Evolutionary conservation across 495 filamentous ascomycete genomes (phyloP).

Genomic region (Beverwykella pulmonaria): DNA sequence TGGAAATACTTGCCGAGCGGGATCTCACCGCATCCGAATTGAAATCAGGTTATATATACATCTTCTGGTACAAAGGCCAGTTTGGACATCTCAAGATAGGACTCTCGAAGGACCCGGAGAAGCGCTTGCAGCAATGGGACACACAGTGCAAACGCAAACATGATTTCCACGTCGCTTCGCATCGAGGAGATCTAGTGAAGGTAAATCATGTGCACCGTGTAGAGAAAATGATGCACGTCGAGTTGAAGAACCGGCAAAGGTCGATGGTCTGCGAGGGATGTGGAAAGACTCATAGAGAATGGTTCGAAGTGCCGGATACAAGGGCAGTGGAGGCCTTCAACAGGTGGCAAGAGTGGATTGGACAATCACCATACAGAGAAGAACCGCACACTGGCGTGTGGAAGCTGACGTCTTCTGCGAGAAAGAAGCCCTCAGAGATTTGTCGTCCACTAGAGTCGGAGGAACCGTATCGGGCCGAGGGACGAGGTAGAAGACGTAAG

Average conservation of each 20-base stretch:
- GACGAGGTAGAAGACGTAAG: too few relatives aligned
- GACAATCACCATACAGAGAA: neutral
- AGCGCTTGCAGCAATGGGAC: neutral
- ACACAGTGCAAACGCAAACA: neutral
- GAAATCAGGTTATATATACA: slow-evolving; percentile 6
- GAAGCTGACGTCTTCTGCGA: too few relatives aligned
- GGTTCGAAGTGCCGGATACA: slow-evolving; percentile 1
- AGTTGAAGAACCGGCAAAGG: slow-evolving; percentile 1
- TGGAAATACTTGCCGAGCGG: too few relatives aligned
- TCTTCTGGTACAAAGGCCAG: neutral
- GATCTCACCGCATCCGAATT: too few relatives aligned
- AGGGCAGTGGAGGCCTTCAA: neutral
- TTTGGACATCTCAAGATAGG: neutral
- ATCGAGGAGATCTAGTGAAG: neutral
- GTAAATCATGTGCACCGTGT: slow-evolving; percentile 1
- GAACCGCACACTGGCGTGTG: too few relatives aligned
- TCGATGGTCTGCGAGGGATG: neutral
- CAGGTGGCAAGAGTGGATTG: slow-evolving; percentile 13
- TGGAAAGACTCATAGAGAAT: slow-evolving; percentile 6
- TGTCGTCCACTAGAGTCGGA: too few relatives aligned
- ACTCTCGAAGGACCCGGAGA: neutral
- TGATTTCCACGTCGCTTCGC: neutral
- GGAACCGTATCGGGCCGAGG: too few relatives aligned
- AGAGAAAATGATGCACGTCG: slow-evolving; percentile 5
- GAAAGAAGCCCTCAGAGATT: too few relatives aligned